Conservation (phyloP, 129 eudicot genomes). For the Oenanthe sinensis region DNA sequence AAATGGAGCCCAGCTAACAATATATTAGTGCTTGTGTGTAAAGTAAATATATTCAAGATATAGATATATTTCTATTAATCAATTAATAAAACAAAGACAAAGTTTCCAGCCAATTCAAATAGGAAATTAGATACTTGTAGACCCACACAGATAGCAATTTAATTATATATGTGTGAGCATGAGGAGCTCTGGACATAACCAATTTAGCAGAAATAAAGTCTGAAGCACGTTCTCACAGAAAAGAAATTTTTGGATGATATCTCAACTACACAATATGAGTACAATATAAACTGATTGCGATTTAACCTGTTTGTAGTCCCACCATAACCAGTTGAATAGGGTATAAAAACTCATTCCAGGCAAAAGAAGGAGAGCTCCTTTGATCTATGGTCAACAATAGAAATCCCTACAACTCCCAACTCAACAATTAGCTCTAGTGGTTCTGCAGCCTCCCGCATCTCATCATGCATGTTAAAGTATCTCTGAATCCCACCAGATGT, state of each 20-base stretch:
- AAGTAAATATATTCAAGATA: no score
- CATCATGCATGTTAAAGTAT: slow-evolving; percentile 30
- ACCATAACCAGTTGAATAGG: slow-evolving; percentile 84
- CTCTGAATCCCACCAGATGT: slow-evolving; percentile 43
- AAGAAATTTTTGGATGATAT: neutral
- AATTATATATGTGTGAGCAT: neutral
- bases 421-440: slow-evolving; percentile 77
- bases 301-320: slow-evolving; percentile 92
- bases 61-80: neutral
- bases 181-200: neutral
- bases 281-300: neutral
- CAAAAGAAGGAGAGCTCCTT: no score
- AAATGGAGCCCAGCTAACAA: no score
- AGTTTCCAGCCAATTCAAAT: no score
- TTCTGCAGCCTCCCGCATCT: slow-evolving; percentile 39
- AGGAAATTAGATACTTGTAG: neutral
- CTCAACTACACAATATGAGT: neutral
- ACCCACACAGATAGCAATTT: neutral
- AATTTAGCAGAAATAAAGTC: neutral
- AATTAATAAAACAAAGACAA: neutral
- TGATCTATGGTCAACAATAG: slow-evolving; percentile 87
- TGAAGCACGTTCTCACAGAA: neutral
- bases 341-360: slow-evolving; percentile 65
- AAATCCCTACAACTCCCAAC: slow-evolving; percentile 82
- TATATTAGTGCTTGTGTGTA: no score